A percentile compares a stretch with the other conserved stretches of the same genome.
phyloP scores from a whole-genome alignment of 805 yeast species.

The Suhomyces sp. region DNA sequence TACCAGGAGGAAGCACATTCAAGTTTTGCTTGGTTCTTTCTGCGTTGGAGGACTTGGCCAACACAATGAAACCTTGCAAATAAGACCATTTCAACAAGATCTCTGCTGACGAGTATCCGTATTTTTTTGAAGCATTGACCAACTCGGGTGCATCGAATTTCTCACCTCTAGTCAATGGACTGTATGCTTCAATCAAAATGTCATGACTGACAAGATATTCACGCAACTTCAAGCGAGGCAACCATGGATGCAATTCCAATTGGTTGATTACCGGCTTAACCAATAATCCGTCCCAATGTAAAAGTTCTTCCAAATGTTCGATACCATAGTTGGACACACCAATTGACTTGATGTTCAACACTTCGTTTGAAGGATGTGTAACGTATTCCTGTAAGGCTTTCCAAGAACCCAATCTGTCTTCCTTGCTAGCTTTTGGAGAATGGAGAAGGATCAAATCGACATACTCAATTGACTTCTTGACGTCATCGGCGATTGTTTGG shows the following conservation, averaged over 20 bases:
- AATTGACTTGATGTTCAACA: conserved; percentile 51
- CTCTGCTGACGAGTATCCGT: conserved; percentile 55
- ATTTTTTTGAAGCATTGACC: conserved; percentile 46
- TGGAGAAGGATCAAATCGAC: conserved; percentile 47
- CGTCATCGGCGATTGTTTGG: conserved; percentile 28
- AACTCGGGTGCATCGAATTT: conserved; percentile 56
- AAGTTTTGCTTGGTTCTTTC: conserved; percentile 54
- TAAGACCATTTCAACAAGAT: conserved; percentile 70
- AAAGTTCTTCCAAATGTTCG: conserved; percentile 57
- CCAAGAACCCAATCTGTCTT: conserved; percentile 59
- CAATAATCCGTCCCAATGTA: conserved; percentile 45
- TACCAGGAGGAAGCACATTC: conserved; percentile 43
- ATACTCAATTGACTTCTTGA: conserved; percentile 30
- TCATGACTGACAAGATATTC: conserved; percentile 54
- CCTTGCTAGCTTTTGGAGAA: conserved; percentile 45
- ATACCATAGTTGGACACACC: conserved; percentile 78
- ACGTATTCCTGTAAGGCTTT: conserved; percentile 73
- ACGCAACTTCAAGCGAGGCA: conserved; percentile 62
- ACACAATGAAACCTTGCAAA: conserved; percentile 51
- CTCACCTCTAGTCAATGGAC: conserved; percentile 70
- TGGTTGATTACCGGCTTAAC: conserved; percentile 67
- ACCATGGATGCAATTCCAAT: conserved; percentile 83
- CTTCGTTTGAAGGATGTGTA: conserved; percentile 31
- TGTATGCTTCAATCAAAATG: conserved; percentile 69
- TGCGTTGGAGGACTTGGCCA: conserved; percentile 48